Evolutionary conservation across 1,284 basidiomycete genomes (phyloP).

Genomic region (Microbotryum scabiosae): DNA sequence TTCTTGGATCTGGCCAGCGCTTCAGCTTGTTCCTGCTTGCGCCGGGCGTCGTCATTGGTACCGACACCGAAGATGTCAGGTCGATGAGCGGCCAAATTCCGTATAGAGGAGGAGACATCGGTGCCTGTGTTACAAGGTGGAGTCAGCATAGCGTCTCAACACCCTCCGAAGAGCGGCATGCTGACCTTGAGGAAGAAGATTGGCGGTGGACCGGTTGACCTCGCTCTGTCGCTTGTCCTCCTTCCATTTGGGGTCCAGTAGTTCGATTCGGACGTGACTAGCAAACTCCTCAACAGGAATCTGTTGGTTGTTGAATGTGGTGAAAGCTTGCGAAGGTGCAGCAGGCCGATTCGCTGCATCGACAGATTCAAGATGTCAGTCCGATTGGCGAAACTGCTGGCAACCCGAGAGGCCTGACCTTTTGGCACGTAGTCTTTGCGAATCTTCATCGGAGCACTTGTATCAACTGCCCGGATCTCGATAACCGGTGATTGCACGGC

Average conservation of each 20-base stretch:
- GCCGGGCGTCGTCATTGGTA: constrained; percentile 24
- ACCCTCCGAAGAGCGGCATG: background rate
- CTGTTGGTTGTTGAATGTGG: constrained; percentile 56
- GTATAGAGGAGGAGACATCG: constrained; percentile 82
- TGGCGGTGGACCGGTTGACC: constrained; percentile 77
- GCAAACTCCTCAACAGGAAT: constrained; percentile 89
- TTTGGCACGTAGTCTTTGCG: constrained; percentile 93
- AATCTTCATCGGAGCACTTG: constrained; percentile 74
- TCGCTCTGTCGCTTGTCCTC: constrained; percentile 81
- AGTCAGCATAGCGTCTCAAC: background rate
- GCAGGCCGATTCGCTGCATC: constrained; percentile 8
- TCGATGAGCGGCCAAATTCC: constrained; percentile 79
- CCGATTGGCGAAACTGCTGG: background rate
- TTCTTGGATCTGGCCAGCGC: constrained; percentile 22
- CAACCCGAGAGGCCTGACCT: constrained; percentile 49
- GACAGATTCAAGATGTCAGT: background rate
- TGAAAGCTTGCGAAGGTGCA: constrained; percentile 9
- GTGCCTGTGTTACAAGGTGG: constrained; percentile 47
- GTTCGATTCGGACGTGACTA: constrained; percentile 96
- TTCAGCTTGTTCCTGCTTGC: constrained; percentile 20
- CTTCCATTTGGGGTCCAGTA: constrained; percentile 96
- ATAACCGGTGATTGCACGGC: constrained; percentile 3
- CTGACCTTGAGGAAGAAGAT: constrained; percentile 47
- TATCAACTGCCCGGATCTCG: constrained; percentile 29
- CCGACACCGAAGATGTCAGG: constrained; percentile 84